Evolutionary conservation across 2,329 filamentous ascomycete species (phyloP).

Genomic region (Rhynchosporium graminicola): DNA sequence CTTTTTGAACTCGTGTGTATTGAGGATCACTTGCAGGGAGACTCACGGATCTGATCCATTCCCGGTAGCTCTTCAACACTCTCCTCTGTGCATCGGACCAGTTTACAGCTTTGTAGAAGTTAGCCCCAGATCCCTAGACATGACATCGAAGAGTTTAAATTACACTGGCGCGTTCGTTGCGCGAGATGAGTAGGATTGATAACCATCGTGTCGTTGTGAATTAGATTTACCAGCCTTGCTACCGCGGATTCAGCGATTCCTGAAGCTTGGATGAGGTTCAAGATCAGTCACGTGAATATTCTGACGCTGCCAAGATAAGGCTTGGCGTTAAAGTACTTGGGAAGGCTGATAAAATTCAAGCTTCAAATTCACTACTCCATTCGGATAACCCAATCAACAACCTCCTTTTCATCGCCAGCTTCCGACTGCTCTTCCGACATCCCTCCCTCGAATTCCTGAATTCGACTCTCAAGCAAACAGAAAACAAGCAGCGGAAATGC

Average conservation of each 20-base stretch:
- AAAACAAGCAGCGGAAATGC: slow-evolving; percentile 54
- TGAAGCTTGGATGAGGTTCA: slow-evolving; percentile 29
- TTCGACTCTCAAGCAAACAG: not conserved
- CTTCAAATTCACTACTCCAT: slow-evolving; percentile 13
- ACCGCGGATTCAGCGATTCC: slow-evolving; percentile 11
- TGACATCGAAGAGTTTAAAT: slow-evolving; percentile 41
- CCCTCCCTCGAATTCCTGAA: not conserved
- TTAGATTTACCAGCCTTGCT: slow-evolving; percentile 1
- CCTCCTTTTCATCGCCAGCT: not conserved
- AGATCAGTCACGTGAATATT: slow-evolving; percentile 15
- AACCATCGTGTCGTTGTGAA: slow-evolving; percentile 59
- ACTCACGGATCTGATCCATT: slow-evolving; percentile 94
- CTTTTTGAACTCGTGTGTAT: not conserved
- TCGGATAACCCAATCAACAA: slow-evolving; percentile 1
- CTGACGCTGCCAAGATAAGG: slow-evolving; percentile 9
- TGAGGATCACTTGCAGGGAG: not conserved
- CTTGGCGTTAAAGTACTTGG: not conserved
- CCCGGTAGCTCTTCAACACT: slow-evolving; percentile 86
- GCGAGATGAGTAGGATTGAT: slow-evolving; percentile 94
- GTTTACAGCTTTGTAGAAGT: slow-evolving; percentile 66
- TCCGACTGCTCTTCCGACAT: not conserved
- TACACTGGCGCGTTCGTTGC: slow-evolving; percentile 76
- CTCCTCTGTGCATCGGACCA: slow-evolving; percentile 85
- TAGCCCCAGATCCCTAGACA: slow-evolving; percentile 43
- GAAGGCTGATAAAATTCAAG: slow-evolving; percentile 29